A percentile compares a stretch with the other conserved stretches of the same genome.
phyloP scores from a whole-genome alignment of 257 asterid genomes.

The Ehretia macrophylla region DNA sequence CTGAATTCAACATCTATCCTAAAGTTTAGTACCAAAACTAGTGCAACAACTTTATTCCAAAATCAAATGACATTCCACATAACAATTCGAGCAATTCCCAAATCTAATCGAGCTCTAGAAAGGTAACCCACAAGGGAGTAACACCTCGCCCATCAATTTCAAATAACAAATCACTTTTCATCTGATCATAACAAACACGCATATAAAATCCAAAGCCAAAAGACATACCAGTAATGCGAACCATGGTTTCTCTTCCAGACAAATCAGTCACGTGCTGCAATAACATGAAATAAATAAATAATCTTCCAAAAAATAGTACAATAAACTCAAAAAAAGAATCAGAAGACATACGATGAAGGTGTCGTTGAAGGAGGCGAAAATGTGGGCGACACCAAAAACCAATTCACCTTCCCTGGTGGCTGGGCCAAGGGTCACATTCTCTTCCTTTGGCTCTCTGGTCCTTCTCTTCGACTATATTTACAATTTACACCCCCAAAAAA shows the following conservation, averaged over 20 bases:
- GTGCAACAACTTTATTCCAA: too few species aligned
- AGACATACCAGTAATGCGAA: conserved; percentile 72
- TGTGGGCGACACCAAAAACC: conserved; percentile 88
- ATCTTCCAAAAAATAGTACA: background rate
- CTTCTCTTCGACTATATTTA: conserved; percentile 60
- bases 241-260: conserved; percentile 91
- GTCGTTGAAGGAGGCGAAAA: conserved; percentile 88
- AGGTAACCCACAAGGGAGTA: too few species aligned
- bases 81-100: too few species aligned
- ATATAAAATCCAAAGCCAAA: background rate
- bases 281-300: background rate
- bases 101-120: too few species aligned
- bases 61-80: too few species aligned
- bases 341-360: conserved; percentile 71
- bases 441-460: conserved; percentile 84
- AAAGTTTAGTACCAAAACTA: too few species aligned
- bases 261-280: conserved; percentile 95
- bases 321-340: background rate
- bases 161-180: too few species aligned
- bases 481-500: background rate
- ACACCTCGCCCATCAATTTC: too few species aligned
- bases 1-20: too few species aligned
- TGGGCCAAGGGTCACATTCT: conserved; percentile 77
- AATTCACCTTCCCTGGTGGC: conserved; percentile 67
- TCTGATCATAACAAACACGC: too few species aligned